Percentiles rank a stretch among this genome's conserved stretches.
These are phyloP conservation scores for Leccinum subrobustum DNA, from an alignment of 1,284 basidiomycete species.

Conservation along the genomic window DNA sequence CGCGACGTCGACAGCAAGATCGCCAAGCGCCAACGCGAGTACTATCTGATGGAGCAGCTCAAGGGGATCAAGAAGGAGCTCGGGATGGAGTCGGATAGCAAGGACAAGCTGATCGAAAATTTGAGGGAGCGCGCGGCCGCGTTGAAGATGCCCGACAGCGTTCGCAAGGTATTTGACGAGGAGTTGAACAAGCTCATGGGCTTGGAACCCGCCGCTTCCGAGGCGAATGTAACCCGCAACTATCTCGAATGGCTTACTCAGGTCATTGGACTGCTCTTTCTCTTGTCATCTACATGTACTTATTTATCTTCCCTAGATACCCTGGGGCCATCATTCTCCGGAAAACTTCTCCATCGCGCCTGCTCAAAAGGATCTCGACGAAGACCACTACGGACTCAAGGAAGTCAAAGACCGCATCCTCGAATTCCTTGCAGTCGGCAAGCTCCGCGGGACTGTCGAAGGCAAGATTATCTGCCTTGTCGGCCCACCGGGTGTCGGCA, in stretches of 20 bases:
- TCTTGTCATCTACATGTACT: not conserved
- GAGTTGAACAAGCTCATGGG: constrained; percentile 91
- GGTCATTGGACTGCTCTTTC: constrained; percentile 35
- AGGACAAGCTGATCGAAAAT: too few species aligned
- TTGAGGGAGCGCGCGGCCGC: too few species aligned
- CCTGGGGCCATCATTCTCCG: constrained; percentile 93
- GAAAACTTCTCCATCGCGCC: constrained; percentile 93
- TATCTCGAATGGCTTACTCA: constrained; percentile 97
- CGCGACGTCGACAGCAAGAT: too few species aligned
- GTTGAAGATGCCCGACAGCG: too few species aligned
- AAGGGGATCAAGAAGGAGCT: too few species aligned
- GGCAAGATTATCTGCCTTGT: constrained; percentile 98
- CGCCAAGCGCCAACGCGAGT: too few species aligned
- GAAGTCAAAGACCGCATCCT: constrained; percentile 98
- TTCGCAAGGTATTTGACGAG: constrained; percentile 81
- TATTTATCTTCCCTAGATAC: constrained; percentile 53
- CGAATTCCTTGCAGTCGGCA: constrained; percentile 97
- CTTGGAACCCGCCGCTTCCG: constrained; percentile 90
- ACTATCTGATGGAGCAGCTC: too few species aligned
- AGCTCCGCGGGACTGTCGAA: constrained; percentile 94
- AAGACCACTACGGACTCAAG: constrained; percentile 95
- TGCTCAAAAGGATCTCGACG: constrained; percentile 85
- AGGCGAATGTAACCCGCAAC: constrained; percentile 95
- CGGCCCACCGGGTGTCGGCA: constrained; percentile 96
- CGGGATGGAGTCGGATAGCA: too few species aligned